A percentile compares a stretch with the other conserved stretches of the same genome.
phyloP scores from a whole-genome alignment of 192 early-diverging fungal species.

The Dissophora globulifera region DNA sequence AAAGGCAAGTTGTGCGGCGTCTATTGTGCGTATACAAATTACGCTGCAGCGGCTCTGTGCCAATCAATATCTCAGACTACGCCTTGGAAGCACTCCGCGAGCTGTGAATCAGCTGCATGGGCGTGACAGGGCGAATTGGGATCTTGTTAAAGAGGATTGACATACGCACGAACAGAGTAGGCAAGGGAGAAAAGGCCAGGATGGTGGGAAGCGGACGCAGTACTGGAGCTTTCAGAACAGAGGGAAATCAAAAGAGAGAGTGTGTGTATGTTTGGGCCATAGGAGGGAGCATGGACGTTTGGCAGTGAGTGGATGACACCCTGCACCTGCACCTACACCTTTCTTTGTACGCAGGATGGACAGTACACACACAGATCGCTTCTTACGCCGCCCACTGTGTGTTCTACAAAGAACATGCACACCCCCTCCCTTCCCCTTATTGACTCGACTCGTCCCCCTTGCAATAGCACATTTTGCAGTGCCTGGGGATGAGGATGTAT shows the following conservation, averaged over 20 bases:
- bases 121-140: not conserved
- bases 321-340: not conserved
- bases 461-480: too few relatives aligned
- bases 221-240: too few relatives aligned
- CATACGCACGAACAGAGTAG: not conserved
- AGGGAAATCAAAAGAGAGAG: not conserved
- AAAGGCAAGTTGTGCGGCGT: constrained; percentile 18
- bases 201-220: too few relatives aligned
- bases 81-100: too few relatives aligned
- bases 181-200: not conserved
- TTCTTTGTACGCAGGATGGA: too few relatives aligned
- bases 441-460: not conserved
- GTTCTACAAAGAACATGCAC: too few relatives aligned
- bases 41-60: too few relatives aligned
- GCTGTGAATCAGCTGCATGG: constrained; percentile 1
- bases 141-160: not conserved
- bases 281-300: not conserved
- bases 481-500: too few relatives aligned
- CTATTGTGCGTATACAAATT: not conserved
- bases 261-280: too few relatives aligned
- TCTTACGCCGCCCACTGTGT: too few relatives aligned
- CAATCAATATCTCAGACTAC: too few relatives aligned
- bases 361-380: not conserved
- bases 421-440: not conserved
- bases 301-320: constrained; percentile 12